Evolutionary conservation across 2,329 filamentous ascomycete genomes (phyloP).

Genomic region (Xylariales sp.): DNA sequence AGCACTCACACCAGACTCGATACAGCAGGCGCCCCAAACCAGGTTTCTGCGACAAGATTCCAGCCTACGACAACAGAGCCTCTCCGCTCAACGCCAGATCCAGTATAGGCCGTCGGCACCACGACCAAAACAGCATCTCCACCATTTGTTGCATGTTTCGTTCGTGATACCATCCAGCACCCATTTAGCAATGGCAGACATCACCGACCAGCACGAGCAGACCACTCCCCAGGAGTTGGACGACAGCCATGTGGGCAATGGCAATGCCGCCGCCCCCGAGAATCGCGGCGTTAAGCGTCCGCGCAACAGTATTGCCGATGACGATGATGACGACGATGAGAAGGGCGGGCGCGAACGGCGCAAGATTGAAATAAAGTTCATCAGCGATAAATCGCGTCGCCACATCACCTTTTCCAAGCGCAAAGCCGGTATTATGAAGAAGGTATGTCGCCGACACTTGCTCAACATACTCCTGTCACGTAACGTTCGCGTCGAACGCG

Average conservation of each 20-base stretch:
- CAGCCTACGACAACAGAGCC: slow-evolving; percentile 58
- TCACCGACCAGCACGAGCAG: slow-evolving; percentile 81
- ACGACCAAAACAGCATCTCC: slow-evolving; percentile 74
- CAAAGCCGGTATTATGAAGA: slow-evolving; percentile 99
- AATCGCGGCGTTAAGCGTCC: slow-evolving; percentile 89
- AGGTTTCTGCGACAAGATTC: slow-evolving; percentile 64
- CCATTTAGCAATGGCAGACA: slow-evolving; percentile 74
- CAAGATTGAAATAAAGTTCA: slow-evolving; percentile 99
- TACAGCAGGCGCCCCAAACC: slow-evolving; percentile 63
- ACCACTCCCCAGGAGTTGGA: slow-evolving; percentile 80
- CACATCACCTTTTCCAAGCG: slow-evolving; percentile 99
- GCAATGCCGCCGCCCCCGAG: slow-evolving; percentile 72
- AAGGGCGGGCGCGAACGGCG: slow-evolving; percentile 97
- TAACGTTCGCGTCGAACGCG: slow-evolving; percentile 38
- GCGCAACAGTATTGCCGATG: slow-evolving; percentile 84
- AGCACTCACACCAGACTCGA: slow-evolving; percentile 58
- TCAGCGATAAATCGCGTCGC: slow-evolving; percentile 98
- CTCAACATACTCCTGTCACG: slow-evolving; percentile 29
- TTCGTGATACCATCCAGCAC: slow-evolving; percentile 59
- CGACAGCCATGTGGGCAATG: slow-evolving; percentile 80
- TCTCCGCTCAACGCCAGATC: slow-evolving; percentile 70
- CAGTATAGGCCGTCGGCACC: slow-evolving; percentile 74
- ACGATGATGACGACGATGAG: slow-evolving; percentile 97
- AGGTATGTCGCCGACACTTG: slow-evolving; percentile 71
- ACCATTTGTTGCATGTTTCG: slow-evolving; percentile 65